These are phyloP conservation scores for Termitomyces sp. DNA, from an alignment of 768 basidiomycete species.

Conservation along the genomic window DNA sequence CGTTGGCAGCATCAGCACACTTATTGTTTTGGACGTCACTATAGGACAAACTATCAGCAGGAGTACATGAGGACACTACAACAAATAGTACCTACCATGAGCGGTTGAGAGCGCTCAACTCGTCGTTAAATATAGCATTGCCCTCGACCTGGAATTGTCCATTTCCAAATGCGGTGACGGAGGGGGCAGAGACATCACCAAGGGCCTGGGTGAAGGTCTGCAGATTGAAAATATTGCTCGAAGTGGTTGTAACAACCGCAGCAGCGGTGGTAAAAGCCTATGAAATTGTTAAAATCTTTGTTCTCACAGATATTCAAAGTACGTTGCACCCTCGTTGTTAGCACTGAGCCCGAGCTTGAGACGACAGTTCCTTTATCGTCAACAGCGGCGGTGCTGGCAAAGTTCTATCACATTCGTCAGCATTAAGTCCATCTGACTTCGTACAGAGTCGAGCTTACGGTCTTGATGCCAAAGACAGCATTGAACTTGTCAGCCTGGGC, in stretches of 20 bases:
- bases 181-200: slow-evolving; percentile 42
- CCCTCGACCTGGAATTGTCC: slow-evolving; percentile 48
- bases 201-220: slow-evolving; percentile 47
- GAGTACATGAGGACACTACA: background rate
- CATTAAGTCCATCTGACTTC: background rate
- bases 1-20: slow-evolving; percentile 55
- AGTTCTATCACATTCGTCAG: slow-evolving; percentile 31
- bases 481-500: slow-evolving; percentile 64
- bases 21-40: slow-evolving; percentile 57
- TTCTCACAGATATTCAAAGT: background rate
- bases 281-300: background rate
- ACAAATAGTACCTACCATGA: slow-evolving; percentile 31
- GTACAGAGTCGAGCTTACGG: slow-evolving; percentile 26
- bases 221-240: background rate
- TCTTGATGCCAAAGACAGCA: slow-evolving; percentile 47
- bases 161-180: slow-evolving; percentile 34
- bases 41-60: background rate
- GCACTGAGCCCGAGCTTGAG: slow-evolving; percentile 17
- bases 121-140: slow-evolving; percentile 43
- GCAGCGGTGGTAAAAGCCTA: slow-evolving; percentile 8
- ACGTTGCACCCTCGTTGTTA: too few relatives aligned
- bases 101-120: slow-evolving; percentile 40
- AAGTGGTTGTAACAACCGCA: slow-evolving; percentile 12
- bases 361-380: slow-evolving; percentile 41
- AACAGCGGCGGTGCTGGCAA: slow-evolving; percentile 37